Percentiles rank a stretch among this genome's conserved stretches.
phyloP scores from a whole-genome alignment of 345 rosid species.

The Salix arbutifolia region DNA sequence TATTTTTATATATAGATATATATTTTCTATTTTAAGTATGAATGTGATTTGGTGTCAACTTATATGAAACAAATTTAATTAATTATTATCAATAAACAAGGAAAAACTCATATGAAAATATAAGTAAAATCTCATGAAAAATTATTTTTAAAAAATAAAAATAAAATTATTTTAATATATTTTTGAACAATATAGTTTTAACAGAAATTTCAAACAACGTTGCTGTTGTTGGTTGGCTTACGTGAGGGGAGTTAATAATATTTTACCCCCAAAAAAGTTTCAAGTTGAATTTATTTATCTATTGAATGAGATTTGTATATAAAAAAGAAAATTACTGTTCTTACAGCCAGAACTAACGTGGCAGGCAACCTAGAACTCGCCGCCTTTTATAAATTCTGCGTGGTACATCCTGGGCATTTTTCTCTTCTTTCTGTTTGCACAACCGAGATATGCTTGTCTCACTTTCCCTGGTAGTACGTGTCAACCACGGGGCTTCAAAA shows the following conservation, averaged over 20 bases:
- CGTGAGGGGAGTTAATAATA: neutral
- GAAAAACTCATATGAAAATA: too few relatives aligned
- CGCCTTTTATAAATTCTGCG: conserved; percentile 57
- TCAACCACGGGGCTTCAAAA: conserved; percentile 7
- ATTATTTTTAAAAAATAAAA: too few relatives aligned
- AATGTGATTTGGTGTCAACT: neutral
- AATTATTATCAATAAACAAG: neutral
- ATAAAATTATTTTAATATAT: too few relatives aligned
- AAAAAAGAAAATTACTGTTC: neutral
- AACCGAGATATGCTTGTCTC: conserved; percentile 24
- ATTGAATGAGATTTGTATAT: neutral
- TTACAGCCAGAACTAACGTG: conserved; percentile 48
- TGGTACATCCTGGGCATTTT: conserved; percentile 52
- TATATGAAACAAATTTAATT: neutral
- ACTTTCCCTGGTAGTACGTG: conserved; percentile 12
- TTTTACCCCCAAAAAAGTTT: neutral
- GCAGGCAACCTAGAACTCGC: conserved; percentile 75
- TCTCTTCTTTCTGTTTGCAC: conserved; percentile 35
- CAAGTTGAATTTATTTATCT: neutral
- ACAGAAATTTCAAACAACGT: too few relatives aligned
- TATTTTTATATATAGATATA: neutral
- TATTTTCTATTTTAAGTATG: neutral
- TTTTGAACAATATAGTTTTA: too few relatives aligned
- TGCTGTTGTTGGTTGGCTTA: neutral
- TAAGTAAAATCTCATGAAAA: too few relatives aligned